Conservation (phyloP, 2,329 filamentous ascomycete genomes). For the Aquanectria penicillioides region DNA sequence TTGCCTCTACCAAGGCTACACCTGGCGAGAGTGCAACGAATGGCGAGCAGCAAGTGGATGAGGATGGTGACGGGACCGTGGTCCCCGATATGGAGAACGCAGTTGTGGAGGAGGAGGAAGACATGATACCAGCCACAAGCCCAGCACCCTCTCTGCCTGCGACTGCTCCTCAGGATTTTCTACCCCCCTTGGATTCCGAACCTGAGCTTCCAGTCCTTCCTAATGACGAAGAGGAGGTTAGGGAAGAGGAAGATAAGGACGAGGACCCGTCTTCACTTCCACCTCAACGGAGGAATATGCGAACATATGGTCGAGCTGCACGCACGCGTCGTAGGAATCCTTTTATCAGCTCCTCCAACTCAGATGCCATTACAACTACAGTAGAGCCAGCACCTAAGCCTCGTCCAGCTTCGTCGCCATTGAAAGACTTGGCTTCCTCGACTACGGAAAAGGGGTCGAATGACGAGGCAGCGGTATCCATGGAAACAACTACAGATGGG, state of each 20-base stretch:
- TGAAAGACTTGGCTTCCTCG: slow-evolving; percentile 12
- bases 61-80: slow-evolving; percentile 21
- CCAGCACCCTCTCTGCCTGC: slow-evolving; percentile 45
- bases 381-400: slow-evolving; percentile 26
- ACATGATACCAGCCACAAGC: slow-evolving; percentile 53
- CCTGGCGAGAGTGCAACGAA: slow-evolving; percentile 36
- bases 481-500: neutral
- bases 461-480: neutral
- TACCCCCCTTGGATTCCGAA: slow-evolving; percentile 36
- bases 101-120: slow-evolving; percentile 45
- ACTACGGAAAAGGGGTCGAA: slow-evolving; percentile 24
- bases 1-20: slow-evolving; percentile 48
- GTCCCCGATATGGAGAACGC: slow-evolving; percentile 28
- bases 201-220: slow-evolving; percentile 48
- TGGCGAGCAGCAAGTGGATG: slow-evolving; percentile 13
- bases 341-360: slow-evolving; percentile 45
- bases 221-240: slow-evolving; percentile 30
- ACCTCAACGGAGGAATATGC: slow-evolving; percentile 29
- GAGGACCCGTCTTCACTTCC: slow-evolving; percentile 43
- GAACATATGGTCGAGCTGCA: slow-evolving; percentile 35
- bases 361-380: slow-evolving; percentile 30
- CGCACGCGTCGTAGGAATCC: slow-evolving; percentile 36
- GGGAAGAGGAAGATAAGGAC: slow-evolving; percentile 23
- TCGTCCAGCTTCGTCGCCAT: slow-evolving; percentile 25
- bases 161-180: slow-evolving; percentile 31